phyloP scores from a whole-genome alignment of 345 rosid species.

The Populus tremula region DNA sequence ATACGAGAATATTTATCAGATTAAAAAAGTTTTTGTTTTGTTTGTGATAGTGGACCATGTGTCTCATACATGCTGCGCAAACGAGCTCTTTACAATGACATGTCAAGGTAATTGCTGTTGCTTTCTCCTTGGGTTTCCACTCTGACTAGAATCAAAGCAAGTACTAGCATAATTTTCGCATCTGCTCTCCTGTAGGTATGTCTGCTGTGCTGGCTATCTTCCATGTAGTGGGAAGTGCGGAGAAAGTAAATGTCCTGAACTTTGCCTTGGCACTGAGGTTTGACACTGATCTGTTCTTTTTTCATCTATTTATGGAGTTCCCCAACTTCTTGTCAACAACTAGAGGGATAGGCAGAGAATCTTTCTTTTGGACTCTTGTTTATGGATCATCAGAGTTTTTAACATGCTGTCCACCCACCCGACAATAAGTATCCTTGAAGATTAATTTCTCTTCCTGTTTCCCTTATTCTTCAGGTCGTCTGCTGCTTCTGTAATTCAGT shows the following conservation, averaged over 20 bases:
- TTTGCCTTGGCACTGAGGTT: slow-evolving; percentile 79
- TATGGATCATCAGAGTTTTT: neutral
- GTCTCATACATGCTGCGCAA: slow-evolving; percentile 66
- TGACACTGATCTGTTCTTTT: neutral
- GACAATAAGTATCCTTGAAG: neutral
- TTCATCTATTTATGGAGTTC: neutral
- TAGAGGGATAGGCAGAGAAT: neutral
- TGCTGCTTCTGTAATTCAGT: slow-evolving; percentile 49
- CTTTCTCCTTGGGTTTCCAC: neutral
- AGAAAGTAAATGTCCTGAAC: slow-evolving; percentile 60
- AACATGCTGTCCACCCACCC: neutral
- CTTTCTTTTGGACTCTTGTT: neutral
- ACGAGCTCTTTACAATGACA: slow-evolving; percentile 65
- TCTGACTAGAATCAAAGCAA: neutral
- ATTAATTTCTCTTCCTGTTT: neutral
- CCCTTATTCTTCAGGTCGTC: slow-evolving; percentile 28
- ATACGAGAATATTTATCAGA: too few species aligned
- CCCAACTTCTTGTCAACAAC: neutral
- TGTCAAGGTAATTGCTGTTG: slow-evolving; percentile 37
- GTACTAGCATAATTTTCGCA: neutral
- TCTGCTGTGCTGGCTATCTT: slow-evolving; percentile 68
- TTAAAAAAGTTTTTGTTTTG: neutral
- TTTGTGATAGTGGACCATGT: slow-evolving; percentile 50
- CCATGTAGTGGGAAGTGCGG: slow-evolving; percentile 76
- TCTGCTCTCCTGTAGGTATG: slow-evolving; percentile 40